These are phyloP conservation scores for Xylaria palmicola DNA, from an alignment of 495 filamentous ascomycete species.

Conservation along the genomic window DNA sequence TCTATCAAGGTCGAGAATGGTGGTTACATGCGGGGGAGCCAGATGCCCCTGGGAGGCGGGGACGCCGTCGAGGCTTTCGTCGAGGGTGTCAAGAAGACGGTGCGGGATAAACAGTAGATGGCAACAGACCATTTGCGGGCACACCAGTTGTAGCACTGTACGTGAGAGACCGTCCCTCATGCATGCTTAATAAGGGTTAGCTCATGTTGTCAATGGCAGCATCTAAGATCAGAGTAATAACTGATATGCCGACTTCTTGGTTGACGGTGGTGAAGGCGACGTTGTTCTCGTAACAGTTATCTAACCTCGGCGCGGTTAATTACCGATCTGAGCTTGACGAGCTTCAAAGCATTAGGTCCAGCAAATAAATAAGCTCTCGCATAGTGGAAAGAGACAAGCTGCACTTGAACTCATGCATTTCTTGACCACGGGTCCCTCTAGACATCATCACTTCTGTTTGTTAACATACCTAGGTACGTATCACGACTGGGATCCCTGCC, in stretches of 20 bases:
- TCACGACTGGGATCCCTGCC: not conserved
- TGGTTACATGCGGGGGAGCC: conserved; percentile 70
- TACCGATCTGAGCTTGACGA: too few relatives aligned
- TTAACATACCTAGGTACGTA: too few relatives aligned
- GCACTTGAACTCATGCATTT: too few relatives aligned
- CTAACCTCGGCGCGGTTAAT: not conserved
- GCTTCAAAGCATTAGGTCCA: too few relatives aligned
- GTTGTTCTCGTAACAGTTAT: too few relatives aligned
- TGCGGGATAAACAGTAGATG: conserved; percentile 51
- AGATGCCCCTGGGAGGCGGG: conserved; percentile 81
- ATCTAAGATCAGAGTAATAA: not conserved
- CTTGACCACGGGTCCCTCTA: not conserved
- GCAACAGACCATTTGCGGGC: too few relatives aligned
- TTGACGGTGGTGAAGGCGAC: not conserved
- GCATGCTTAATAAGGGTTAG: not conserved
- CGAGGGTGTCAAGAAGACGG: conserved; percentile 76
- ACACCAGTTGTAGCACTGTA: not conserved
- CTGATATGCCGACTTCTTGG: not conserved
- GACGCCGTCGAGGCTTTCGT: conserved; percentile 90
- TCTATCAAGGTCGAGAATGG: conserved; percentile 76
- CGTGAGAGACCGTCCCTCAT: not conserved
- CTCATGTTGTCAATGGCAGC: not conserved
- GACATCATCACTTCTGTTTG: too few relatives aligned
- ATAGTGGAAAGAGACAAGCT: too few relatives aligned
- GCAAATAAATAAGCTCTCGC: too few relatives aligned